These are phyloP conservation scores for Penicillium canariense DNA, from an alignment of 495 filamentous ascomycete species.

Conservation along the genomic window DNA sequence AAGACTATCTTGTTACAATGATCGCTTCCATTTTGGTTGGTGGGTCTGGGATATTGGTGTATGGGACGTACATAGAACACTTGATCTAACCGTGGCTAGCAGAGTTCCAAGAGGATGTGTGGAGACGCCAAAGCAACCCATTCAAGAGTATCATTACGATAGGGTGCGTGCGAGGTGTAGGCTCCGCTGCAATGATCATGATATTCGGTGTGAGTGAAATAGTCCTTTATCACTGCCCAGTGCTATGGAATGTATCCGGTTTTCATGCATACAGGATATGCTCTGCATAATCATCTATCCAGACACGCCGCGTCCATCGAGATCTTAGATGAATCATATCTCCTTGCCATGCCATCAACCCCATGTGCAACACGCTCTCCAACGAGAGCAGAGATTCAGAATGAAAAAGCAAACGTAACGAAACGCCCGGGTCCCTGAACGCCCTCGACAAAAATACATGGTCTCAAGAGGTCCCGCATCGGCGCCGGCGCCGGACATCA, in stretches of 20 bases:
- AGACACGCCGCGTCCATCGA: background rate
- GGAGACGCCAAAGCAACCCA: no score
- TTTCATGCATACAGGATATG: background rate
- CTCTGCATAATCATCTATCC: background rate
- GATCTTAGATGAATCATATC: background rate
- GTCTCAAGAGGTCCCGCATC: slow-evolving; percentile 5
- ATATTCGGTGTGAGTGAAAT: no score
- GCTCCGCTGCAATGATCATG: no score
- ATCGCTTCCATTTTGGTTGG: no score
- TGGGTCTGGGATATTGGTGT: no score
- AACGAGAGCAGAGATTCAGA: slow-evolving; percentile 8
- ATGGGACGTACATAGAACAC: no score
- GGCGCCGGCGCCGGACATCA: slow-evolving; percentile 18
- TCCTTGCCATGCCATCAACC: background rate
- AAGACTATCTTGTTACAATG: background rate
- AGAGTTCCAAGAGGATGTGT: no score
- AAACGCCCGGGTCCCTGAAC: slow-evolving; percentile 16
- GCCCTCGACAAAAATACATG: slow-evolving; percentile 10
- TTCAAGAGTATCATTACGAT: no score
- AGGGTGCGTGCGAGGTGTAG: no score
- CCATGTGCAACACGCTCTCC: background rate
- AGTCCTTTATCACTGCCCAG: no score
- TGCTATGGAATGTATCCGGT: background rate
- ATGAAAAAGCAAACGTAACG: slow-evolving; percentile 7
- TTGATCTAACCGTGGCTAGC: no score